Base-by-base conservation (phyloP, 345 rosid genomes). In the Durio zibethinus region DNA sequence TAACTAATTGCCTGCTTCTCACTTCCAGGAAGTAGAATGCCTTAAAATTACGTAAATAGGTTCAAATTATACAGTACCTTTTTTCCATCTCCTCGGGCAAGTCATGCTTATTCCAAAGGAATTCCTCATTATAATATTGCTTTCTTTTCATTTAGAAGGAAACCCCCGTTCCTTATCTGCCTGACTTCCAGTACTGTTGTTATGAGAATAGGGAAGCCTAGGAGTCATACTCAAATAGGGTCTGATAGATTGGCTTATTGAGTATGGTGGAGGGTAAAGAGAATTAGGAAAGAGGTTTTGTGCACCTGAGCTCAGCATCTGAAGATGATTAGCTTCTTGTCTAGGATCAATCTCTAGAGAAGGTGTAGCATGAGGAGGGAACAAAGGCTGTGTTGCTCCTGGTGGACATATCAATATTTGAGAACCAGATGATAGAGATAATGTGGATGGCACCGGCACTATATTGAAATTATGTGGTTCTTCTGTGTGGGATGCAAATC, bases 321-420 rank as follows among this genome's bases (percentile, higher is more conserved):
- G 92, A 72, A 85, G 85, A 18, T 85, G 91, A 72, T 78, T 90
- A 62, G 86, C 78, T 73, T 86, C 83, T 67, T 86, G 85, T 76
- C 90, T 80, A 8, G 88, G 85, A 74, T 83, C 78, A 62, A 82
- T 71, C 78, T 80, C 86, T 42, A 68, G 50, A 29, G 84, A 81
- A 53, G 84, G 67, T 21, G 83, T 20, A 29, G 42, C 76, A 65
- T 69, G 80, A 4, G 83, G 74, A 38, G 83, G 87, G 64, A 88
- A 86, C 42, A 84, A 79, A 53, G 90, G 66, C 61, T 84, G 88
- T 59, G 84, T 81, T 61, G 82, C 76, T 42, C 83, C 79, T 61
- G 86, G 87, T 16, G 82, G 90, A 70, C 87, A 82, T 27, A 89
- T 81, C 75, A 90, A 79, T 63, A 84, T 77, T 76, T 87, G 91